Conservation (phyloP, 257 asterid species). For the Nicotiana paniculata region DNA sequence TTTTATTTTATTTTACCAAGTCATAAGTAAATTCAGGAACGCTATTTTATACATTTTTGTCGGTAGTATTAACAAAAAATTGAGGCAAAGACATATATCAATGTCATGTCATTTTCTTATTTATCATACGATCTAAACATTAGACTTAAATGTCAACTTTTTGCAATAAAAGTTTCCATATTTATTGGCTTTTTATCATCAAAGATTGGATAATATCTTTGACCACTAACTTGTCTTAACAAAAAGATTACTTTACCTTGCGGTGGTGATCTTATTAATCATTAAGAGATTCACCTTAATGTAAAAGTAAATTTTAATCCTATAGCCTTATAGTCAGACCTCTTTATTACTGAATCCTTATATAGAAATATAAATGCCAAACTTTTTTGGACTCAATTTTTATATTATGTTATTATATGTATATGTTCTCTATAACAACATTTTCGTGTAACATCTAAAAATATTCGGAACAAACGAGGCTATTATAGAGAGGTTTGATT, state of each 20-base stretch:
- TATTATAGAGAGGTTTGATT: too few species aligned
- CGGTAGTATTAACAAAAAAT: neutral
- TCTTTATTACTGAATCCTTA: too few species aligned
- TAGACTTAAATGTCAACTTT: neutral
- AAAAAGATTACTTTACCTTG: neutral
- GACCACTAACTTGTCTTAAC: slow-evolving; percentile 3
- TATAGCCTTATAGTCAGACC: too few species aligned
- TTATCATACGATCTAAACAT: neutral
- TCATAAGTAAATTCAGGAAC: neutral
- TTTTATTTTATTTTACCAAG: neutral
- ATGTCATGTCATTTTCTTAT: neutral
- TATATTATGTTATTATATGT: too few species aligned
- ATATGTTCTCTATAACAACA: too few species aligned
- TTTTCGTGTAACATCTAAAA: too few species aligned
- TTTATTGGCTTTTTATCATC: slow-evolving; percentile 1
- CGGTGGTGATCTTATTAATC: neutral
- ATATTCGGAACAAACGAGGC: too few species aligned
- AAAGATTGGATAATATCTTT: neutral
- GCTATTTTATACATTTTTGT: neutral
- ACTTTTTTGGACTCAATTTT: too few species aligned
- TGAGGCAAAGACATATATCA: neutral
- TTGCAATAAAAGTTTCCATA: neutral
- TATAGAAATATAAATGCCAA: too few species aligned
- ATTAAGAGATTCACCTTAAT: neutral
- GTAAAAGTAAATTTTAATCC: too few species aligned